Evolutionary conservation across 257 asterid genomes (phyloP), one percentile per base, ranked within the genome.

Genomic region (Avicennia marina): DNA sequence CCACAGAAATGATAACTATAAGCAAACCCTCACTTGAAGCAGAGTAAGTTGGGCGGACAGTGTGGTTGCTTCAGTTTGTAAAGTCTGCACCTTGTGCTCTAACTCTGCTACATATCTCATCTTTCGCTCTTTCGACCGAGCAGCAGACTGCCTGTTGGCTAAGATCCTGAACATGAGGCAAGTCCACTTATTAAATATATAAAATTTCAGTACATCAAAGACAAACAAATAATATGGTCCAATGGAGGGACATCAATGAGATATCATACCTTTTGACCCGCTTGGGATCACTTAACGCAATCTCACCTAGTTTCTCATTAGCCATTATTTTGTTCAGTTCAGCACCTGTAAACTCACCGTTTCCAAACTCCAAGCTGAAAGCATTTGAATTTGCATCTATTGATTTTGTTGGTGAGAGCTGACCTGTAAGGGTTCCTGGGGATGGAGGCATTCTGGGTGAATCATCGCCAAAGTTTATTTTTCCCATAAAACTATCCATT

Each of bases 401-500:
- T 16, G 89, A 84, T 58, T 74, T 68, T 41, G 79, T 53, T 4
- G 84, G 90, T 7, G 87, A 77, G 41, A 72, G 78, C 27, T 76
- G 75, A 21, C 86, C 88, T 0, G 85, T 77, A 43, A 72, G 79
- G 38, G 67, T 56, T 49, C 94, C 90, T 11, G 84, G 81, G 26
- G 96, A 80, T 1, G 94, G 89, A 42, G 82, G 85, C 77, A 87
- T 48, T 67, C 77, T 78, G 25, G 82, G 90, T 3, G 85, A 80
- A 64, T 87, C 98, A 6, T 90, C 96, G 1, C 65, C 72, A 42
- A 87, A 84, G 67, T 78, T 78, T 18, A 85, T 52, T 63, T 81
- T 85, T 17, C 81, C 96, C 77, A 91, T 78, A 61, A 88, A 85
- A 55, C 94, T 91, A 64, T 91, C 98, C 95, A 91, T 79, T 0